A percentile compares a stretch with the other conserved stretches of the same genome.
Conservation (phyloP, 192 early-diverging fungal genomes). For the Chytriomyces confervae region DNA sequence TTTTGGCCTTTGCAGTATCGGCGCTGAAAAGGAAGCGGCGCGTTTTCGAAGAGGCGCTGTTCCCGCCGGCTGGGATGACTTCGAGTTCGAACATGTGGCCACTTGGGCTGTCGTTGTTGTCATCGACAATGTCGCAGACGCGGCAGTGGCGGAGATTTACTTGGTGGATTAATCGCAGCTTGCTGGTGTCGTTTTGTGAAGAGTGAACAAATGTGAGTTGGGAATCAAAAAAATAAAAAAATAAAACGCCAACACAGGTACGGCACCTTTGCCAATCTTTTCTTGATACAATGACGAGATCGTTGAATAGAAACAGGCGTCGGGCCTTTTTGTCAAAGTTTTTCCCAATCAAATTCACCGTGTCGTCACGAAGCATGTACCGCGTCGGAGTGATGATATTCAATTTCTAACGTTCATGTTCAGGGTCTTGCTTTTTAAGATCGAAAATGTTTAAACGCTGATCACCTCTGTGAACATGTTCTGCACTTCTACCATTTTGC, state of each 20-base stretch:
- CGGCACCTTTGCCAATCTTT: slow-evolving; percentile 56
- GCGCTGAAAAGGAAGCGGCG: slow-evolving; percentile 51
- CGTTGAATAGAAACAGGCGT: slow-evolving; percentile 60
- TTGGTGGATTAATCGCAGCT: slow-evolving; percentile 56
- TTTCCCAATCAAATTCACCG: slow-evolving; percentile 37
- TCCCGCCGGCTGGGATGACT: slow-evolving; percentile 36
- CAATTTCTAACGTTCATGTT: slow-evolving; percentile 41
- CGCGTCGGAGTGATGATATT: slow-evolving; percentile 52
- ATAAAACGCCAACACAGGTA: too few species aligned
- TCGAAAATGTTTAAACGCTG: not conserved
- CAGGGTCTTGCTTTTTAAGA: not conserved
- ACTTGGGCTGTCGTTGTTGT: slow-evolving; percentile 10
- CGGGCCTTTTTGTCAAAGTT: slow-evolving; percentile 48
- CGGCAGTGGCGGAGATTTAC: slow-evolving; percentile 47
- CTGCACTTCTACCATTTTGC: slow-evolving; percentile 56
- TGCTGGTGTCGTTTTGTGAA: slow-evolving; percentile 21
- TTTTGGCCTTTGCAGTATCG: slow-evolving; percentile 41
- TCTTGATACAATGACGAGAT: slow-evolving; percentile 51
- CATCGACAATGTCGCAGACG: slow-evolving; percentile 54
- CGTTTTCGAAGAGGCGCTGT: slow-evolving; percentile 13
- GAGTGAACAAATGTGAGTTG: not conserved
- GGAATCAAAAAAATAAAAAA: not conserved
- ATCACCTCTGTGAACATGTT: slow-evolving; percentile 51
- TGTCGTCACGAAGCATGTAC: slow-evolving; percentile 58
- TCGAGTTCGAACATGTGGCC: slow-evolving; percentile 48